phyloP scores from a whole-genome alignment of 441 rosid genomes.

The Breynia disticha region DNA sequence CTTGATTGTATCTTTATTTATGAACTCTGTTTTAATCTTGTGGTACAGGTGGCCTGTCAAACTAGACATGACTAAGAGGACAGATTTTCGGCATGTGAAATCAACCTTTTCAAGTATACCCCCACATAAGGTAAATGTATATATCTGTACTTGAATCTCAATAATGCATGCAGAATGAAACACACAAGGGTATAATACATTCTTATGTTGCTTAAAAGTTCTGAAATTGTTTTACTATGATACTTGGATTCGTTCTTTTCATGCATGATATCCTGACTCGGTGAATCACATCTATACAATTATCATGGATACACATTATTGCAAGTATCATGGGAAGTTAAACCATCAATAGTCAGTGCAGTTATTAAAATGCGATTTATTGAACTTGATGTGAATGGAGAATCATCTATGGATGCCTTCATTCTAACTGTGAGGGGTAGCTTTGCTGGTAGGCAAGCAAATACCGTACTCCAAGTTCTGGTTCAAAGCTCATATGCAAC shows the following conservation, averaged over 20 bases:
- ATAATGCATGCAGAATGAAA: no score
- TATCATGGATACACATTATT: no score
- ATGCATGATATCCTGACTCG: no score
- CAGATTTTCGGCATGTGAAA: constrained; percentile 75
- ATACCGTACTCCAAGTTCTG: no score
- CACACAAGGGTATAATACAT: no score
- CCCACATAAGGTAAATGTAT: constrained; percentile 60
- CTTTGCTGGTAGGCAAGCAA: no score
- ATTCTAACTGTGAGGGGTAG: not conserved
- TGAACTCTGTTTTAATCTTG: constrained; percentile 12
- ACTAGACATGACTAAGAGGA: constrained; percentile 88
- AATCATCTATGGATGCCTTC: not conserved
- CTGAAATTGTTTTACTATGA: not conserved
- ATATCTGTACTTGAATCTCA: not conserved
- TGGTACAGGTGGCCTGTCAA: constrained; percentile 85
- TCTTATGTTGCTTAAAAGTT: no score
- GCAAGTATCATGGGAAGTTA: not conserved
- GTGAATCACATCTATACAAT: no score
- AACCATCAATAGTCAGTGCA: not conserved
- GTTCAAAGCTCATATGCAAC: no score
- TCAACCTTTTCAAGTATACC: constrained; percentile 68
- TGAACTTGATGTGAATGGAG: not conserved
- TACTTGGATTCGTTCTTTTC: constrained; percentile 1
- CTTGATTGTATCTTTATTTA: constrained; percentile 1
- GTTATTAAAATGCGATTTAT: no score